These are phyloP conservation scores for Plenodomus tracheiphilus DNA, from an alignment of 2,329 filamentous ascomycete genomes.

Conservation along the genomic window DNA sequence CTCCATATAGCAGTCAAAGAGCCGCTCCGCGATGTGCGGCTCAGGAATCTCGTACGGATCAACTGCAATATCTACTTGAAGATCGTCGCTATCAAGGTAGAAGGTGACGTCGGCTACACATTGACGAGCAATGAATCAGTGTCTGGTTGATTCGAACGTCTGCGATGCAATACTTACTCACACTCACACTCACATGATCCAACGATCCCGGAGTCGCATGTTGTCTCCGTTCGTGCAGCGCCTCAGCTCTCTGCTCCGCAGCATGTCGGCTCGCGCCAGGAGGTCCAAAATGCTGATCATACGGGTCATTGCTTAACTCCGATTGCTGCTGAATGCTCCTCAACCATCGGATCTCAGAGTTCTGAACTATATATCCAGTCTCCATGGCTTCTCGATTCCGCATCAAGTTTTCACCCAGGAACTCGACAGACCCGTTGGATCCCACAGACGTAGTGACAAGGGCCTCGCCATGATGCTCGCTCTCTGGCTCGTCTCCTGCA, in stretches of 20 bases:
- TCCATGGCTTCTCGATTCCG: slow-evolving; percentile 31
- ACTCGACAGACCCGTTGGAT: slow-evolving; percentile 36
- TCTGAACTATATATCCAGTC: slow-evolving; percentile 40
- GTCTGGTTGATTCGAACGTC: too few species aligned
- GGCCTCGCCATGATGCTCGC: slow-evolving; percentile 19
- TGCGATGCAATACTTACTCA: too few species aligned
- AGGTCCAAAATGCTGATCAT: slow-evolving; percentile 21
- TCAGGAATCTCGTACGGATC: slow-evolving; percentile 40
- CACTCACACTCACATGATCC: slow-evolving; percentile 1
- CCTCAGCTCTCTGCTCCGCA: slow-evolving; percentile 14
- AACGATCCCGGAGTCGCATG: slow-evolving; percentile 8
- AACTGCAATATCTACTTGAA: slow-evolving; percentile 27
- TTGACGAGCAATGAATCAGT: not conserved
- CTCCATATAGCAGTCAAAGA: slow-evolving; percentile 42
- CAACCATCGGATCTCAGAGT: slow-evolving; percentile 41
- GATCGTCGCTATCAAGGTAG: slow-evolving; percentile 41
- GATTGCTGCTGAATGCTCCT: slow-evolving; percentile 31
- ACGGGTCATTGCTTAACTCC: slow-evolving; percentile 9
- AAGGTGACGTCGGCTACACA: slow-evolving; percentile 32
- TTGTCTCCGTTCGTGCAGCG: slow-evolving; percentile 23
- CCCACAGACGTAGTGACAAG: slow-evolving; percentile 25
- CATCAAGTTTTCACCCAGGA: slow-evolving; percentile 35
- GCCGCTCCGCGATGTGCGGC: slow-evolving; percentile 31
- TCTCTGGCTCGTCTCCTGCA: not conserved
- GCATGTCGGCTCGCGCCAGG: slow-evolving; percentile 16